Evolutionary conservation across 2,329 filamentous ascomycete genomes (phyloP).

Genomic region (Pseudogymnoascus sp.): DNA sequence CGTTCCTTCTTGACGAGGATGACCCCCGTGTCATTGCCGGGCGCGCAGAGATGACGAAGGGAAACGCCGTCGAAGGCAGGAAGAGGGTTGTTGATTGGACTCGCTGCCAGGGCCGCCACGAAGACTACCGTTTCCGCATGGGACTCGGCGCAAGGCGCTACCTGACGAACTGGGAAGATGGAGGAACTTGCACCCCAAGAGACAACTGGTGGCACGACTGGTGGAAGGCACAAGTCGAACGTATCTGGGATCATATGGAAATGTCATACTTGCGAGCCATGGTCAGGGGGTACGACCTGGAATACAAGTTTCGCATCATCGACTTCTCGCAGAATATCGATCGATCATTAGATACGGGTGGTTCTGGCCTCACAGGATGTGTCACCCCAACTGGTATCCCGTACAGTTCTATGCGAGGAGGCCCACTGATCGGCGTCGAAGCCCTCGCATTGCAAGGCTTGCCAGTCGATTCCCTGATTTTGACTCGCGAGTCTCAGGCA

Average conservation of each 20-base stretch:
- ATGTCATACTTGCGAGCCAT: slow-evolving; percentile 48
- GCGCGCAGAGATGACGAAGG: slow-evolving; percentile 37
- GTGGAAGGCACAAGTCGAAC: slow-evolving; percentile 42
- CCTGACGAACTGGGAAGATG: slow-evolving; percentile 51
- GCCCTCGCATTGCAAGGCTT: slow-evolving; percentile 60
- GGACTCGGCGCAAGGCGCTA: slow-evolving; percentile 47
- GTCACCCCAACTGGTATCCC: slow-evolving; percentile 58
- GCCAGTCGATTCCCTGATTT: slow-evolving; percentile 50
- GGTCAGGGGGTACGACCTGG: slow-evolving; percentile 44
- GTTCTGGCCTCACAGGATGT: slow-evolving; percentile 55
- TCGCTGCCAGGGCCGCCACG: slow-evolving; percentile 52
- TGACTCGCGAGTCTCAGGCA: slow-evolving; percentile 53
- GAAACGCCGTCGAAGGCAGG: slow-evolving; percentile 26
- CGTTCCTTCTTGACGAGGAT: slow-evolving; percentile 53
- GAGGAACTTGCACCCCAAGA: slow-evolving; percentile 42
- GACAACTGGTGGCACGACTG: slow-evolving; percentile 48
- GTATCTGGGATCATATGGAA: slow-evolving; percentile 61
- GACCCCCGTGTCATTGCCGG: slow-evolving; percentile 41
- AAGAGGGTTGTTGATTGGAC: slow-evolving; percentile 40
- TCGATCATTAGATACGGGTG: slow-evolving; percentile 39
- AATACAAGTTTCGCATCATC: slow-evolving; percentile 46
- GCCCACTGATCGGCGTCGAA: slow-evolving; percentile 55
- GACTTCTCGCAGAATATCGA: slow-evolving; percentile 70
- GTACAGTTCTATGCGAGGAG: slow-evolving; percentile 52
- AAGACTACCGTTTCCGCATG: slow-evolving; percentile 41